These are phyloP conservation scores for Colletotrichum agaves DNA, from an alignment of 2,329 filamentous ascomycete genomes.

Conservation along the genomic window DNA sequence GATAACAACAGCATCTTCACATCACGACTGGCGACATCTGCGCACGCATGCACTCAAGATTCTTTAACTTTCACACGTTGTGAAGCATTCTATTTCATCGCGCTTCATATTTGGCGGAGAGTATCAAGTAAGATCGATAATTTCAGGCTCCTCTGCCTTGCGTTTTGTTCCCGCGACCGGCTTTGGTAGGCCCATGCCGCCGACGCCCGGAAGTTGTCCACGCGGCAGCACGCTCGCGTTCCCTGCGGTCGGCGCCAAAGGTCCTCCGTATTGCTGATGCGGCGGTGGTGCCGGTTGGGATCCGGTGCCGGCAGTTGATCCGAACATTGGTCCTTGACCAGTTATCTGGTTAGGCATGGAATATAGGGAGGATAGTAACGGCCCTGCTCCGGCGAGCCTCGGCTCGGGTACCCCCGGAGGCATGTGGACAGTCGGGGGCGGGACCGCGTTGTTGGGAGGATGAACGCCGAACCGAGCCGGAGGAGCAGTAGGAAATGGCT, in stretches of 20 bases:
- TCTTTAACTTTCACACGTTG: too few species aligned
- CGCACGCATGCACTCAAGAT: too few species aligned
- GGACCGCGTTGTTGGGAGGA: background rate
- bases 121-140: conserved; percentile 24
- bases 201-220: background rate
- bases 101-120: too few species aligned
- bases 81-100: too few species aligned
- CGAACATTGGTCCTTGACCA: background rate
- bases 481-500: background rate
- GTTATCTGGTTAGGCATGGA: background rate
- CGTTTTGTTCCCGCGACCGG: conserved; percentile 3
- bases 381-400: background rate
- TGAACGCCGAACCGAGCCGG: background rate
- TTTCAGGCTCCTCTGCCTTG: conserved; percentile 22
- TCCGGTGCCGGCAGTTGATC: background rate
- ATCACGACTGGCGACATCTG: too few species aligned
- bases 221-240: background rate
- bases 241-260: background rate
- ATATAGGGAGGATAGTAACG: background rate
- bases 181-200: background rate
- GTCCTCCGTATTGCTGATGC: background rate
- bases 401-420: background rate
- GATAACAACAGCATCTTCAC: too few species aligned
- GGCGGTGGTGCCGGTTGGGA: background rate
- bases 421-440: background rate